Base-by-base conservation (phyloP, 2,329 filamentous ascomycete genomes). In the Tolypocladium nubicola region DNA sequence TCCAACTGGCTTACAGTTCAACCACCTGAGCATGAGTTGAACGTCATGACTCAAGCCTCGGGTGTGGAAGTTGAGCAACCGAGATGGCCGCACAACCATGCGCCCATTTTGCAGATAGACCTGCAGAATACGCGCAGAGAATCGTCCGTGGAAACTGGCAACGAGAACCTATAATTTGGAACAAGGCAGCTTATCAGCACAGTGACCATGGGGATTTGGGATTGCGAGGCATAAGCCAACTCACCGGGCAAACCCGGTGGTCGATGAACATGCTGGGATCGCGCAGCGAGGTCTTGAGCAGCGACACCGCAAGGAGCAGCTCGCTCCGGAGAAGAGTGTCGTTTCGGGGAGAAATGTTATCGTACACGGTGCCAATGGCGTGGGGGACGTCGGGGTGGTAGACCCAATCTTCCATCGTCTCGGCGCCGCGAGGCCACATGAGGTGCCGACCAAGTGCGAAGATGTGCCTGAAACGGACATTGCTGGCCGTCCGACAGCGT, bases 51-150 rank as follows among this genome's bases (percentile, higher is more conserved):
- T 37, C 5, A 55, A 13, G 16, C 26, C 39, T 14, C 16, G 26
- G 3, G 58, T 58, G 26, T 58, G 11, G 9, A 62, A 21, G 13
- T 61, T 52, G 10, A 61, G 35, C 11, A 62, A 55, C 9, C 61
- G 61, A 6, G 60, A 62, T 1, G 52, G 26, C 11, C 58, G 61
- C 8, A 60, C 16, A 2, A 59, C 47, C 33, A 61, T 41, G 5
- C 41, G 41, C 13, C 56, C 60, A 33, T 55, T 49, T 10, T 58
- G 30, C 5, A 61, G 39, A 38, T 58, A 56, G 21, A 53, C 57
- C 37, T 62, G 61, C 11, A 58, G 47, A 5, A 61, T 35, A 3
- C 60, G 60, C 7, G 61, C 59, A 3, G 60, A 59, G 26, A 58
- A 61, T 7, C 52, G 54, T 13, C 16, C 58, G 19, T 59, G 59